Evolutionary conservation across 257 asterid species (phyloP), one percentile per base, ranked within the genome.

Genomic region (Nicotiana tomentosiformis): DNA sequence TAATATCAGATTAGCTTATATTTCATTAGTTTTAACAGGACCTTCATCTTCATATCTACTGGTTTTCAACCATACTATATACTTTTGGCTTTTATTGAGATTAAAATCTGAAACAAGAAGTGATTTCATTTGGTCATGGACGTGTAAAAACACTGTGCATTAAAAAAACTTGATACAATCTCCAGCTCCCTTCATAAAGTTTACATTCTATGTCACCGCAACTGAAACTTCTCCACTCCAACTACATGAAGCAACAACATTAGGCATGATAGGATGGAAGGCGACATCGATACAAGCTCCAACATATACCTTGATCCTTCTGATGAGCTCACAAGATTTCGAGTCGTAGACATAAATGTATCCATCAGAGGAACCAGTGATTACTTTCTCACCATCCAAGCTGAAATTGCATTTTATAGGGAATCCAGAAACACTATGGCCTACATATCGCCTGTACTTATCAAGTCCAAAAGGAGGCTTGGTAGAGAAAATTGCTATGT

Each of bases 371-470:
- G 98, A 96, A 79, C 98, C 98, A 65, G 97, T 86, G 78, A 90
- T 95, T 30, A 96, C 83, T 33, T 79, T 78, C 79, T 82, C 89
- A 72, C 98, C 99, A 17, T 89, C 93, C 35, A 65, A 30, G 89
- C 96, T 95, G 92, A 93, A 94, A 87, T 88, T 90, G 89, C 99
- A 94, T 88, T 90, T 95, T 86, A 95, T 85, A 20, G 98, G 98
- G 87, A 92, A 96, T 58, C 99, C 98, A 80, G 85, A 87, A 46
- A 96, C 98, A 79, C 97, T 94, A 39, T 94, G 98, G 82, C 96
- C 66, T 89, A 89, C 97, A 7, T 89, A 94, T 83, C 98, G 89
- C 90, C 83, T 90, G 88, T 86, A 92, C 90, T 93, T 93, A 84
- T 94, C 94, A 7, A 96, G 97, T 84, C 83, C 91, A 91, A 90